Percentiles rank a stretch among this genome's conserved stretches.
phyloP scores from a whole-genome alignment of 2,329 filamentous ascomycete genomes.

The Diplodia sapinea region DNA sequence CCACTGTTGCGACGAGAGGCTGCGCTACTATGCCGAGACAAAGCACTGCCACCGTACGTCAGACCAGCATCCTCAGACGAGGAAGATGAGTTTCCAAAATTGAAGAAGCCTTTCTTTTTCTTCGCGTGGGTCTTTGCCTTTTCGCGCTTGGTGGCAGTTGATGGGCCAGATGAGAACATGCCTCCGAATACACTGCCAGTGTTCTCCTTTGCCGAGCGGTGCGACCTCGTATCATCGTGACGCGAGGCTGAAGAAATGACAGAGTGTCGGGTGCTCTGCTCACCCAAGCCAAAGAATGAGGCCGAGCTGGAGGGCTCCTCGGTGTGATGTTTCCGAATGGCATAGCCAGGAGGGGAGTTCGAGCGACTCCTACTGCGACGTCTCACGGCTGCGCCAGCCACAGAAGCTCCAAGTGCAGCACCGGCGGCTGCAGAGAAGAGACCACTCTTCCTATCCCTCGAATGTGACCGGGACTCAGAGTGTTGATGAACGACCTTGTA shows the following conservation, averaged over 20 bases:
- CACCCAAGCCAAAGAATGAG: constrained; percentile 21
- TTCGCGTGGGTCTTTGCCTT: constrained; percentile 45
- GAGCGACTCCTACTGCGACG: constrained; percentile 42
- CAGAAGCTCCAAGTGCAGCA: constrained; percentile 48
- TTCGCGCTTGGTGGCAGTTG: constrained; percentile 36
- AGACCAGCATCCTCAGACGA: constrained; percentile 55
- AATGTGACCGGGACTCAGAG: constrained; percentile 53
- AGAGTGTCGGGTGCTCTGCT: constrained; percentile 20
- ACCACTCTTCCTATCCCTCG: constrained; percentile 44
- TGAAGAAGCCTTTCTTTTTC: constrained; percentile 56
- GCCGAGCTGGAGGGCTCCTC: constrained; percentile 38
- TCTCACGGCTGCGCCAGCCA: constrained; percentile 42
- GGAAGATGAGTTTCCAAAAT: constrained; percentile 54
- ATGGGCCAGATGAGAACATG: constrained; percentile 62
- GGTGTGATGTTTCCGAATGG: constrained; percentile 41
- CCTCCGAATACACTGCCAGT: constrained; percentile 54
- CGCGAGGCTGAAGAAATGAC: constrained; percentile 12
- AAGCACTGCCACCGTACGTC: constrained; percentile 51
- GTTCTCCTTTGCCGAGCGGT: constrained; percentile 34
- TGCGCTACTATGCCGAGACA: constrained; percentile 29
- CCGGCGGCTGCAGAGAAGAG: constrained; percentile 48
- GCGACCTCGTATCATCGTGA: constrained; percentile 33
- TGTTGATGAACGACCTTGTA: constrained; percentile 43
- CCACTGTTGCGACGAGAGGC: constrained; percentile 39
- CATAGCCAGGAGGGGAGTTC: constrained; percentile 40